Conservation (phyloP, 768 basidiomycete species). For the Roridomyces roridus region DNA sequence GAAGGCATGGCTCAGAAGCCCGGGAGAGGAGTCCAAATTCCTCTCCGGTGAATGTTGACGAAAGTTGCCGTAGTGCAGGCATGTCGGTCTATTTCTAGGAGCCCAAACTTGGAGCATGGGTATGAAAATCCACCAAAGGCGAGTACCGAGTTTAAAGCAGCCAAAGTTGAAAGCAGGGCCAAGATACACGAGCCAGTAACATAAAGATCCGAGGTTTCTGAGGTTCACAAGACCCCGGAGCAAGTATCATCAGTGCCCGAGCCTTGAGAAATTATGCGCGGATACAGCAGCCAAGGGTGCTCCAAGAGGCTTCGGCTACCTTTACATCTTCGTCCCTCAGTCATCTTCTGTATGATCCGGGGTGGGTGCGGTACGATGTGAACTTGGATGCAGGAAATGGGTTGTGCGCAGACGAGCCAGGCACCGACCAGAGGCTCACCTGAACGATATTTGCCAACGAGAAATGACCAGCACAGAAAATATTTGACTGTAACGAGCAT, state of each 20-base stretch:
- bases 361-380: conserved; percentile 48
- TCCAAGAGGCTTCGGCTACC: too few species aligned
- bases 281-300: not conserved
- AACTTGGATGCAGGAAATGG: conserved; percentile 56
- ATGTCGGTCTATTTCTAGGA: too few species aligned
- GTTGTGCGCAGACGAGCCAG: too few species aligned
- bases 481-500: not conserved
- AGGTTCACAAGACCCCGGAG: conserved; percentile 31
- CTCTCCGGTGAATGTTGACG: too few species aligned
- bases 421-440: too few species aligned
- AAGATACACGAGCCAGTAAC: not conserved
- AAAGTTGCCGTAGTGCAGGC: too few species aligned
- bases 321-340: conserved; percentile 53
- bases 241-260: conserved; percentile 55
- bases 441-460: too few species aligned
- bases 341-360: conserved; percentile 53
- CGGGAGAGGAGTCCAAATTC: too few species aligned
- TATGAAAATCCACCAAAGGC: too few species aligned
- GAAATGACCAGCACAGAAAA: conserved; percentile 29
- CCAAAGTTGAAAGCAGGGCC: too few species aligned
- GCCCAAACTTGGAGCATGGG: too few species aligned
- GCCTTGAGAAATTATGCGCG: conserved; percentile 31
- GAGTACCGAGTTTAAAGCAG: too few species aligned
- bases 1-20: conserved; percentile 29
- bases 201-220: not conserved